These are phyloP conservation scores for Mortierella sp. DNA, from an alignment of 371 early-diverging fungal species.

Conservation along the genomic window DNA sequence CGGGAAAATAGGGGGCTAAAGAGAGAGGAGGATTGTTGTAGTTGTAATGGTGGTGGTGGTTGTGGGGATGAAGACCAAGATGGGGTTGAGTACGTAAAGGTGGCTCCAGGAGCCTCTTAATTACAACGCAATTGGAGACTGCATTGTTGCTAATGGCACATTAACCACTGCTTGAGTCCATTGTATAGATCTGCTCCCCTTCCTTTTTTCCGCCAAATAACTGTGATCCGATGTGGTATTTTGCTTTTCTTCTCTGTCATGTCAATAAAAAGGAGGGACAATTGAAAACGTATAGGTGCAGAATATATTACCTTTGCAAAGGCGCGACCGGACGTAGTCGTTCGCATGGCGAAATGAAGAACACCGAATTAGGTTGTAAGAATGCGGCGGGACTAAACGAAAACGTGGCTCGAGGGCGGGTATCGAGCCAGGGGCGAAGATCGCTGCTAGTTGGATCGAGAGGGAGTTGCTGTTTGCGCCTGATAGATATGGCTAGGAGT, in stretches of 20 bases:
- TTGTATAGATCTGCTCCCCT: too few species aligned
- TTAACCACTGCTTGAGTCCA: too few species aligned
- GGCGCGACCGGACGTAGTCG: slow-evolving; percentile 59
- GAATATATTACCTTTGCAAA: slow-evolving; percentile 57
- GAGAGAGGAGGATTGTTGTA: background rate
- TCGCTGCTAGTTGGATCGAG: background rate
- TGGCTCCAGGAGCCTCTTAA: too few species aligned
- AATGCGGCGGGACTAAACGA: background rate
- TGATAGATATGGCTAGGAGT: too few species aligned
- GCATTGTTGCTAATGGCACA: too few species aligned
- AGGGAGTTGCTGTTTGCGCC: background rate
- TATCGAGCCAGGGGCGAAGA: background rate
- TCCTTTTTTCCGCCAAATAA: too few species aligned
- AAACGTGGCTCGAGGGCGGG: background rate
- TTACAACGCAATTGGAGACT: too few species aligned
- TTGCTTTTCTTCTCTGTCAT: too few species aligned
- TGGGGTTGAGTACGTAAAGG: too few species aligned
- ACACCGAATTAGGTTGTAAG: background rate
- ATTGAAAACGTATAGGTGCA: too few species aligned
- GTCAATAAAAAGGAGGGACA: too few species aligned
- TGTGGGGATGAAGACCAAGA: background rate
- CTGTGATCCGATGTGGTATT: too few species aligned
- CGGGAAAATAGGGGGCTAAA: background rate
- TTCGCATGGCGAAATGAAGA: slow-evolving; percentile 46
- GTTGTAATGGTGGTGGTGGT: background rate